phyloP scores from a whole-genome alignment of 2,329 filamentous ascomycete species.

The Exophiala bonariae region DNA sequence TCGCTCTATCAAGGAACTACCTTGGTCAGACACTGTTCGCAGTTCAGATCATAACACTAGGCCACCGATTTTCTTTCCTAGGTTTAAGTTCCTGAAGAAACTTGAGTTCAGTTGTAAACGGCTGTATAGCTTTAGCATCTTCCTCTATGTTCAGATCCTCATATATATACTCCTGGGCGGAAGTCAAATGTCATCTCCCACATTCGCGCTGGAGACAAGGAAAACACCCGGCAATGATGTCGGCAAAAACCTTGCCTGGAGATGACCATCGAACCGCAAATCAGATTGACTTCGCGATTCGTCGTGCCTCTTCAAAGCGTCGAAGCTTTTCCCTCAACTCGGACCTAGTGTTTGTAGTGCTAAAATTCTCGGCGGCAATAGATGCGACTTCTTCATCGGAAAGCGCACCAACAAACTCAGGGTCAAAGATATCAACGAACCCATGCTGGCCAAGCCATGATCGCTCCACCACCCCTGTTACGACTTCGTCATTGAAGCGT shows the following conservation, averaged over 20 bases:
- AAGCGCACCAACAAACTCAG: background rate
- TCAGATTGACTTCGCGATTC: conserved; percentile 5
- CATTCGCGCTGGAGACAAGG: conserved; percentile 9
- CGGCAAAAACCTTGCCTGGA: conserved; percentile 10
- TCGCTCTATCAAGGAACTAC: no score
- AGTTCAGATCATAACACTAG: no score
- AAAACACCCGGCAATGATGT: background rate
- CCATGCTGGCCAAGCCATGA: conserved; percentile 2
- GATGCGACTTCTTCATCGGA: conserved; percentile 4
- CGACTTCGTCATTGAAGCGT: conserved; percentile 64
- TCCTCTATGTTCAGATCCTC: no score
- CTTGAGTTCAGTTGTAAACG: no score
- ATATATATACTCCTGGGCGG: no score
- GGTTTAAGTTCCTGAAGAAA: no score
- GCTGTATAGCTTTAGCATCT: no score
- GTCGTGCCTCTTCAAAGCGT: conserved; percentile 4
- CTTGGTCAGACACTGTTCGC: no score
- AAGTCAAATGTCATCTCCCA: no score
- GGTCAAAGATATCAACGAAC: conserved; percentile 1
- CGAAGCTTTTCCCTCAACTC: conserved; percentile 3
- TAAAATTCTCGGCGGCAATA: conserved; percentile 4
- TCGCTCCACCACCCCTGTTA: conserved; percentile 55
- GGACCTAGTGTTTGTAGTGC: background rate
- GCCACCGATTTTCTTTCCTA: no score
- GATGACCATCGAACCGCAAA: background rate